Percentiles rank a stretch among this genome's conserved stretches.
Conservation (phyloP, 2,329 filamentous ascomycete genomes). For the Aureobasidium sp. region DNA sequence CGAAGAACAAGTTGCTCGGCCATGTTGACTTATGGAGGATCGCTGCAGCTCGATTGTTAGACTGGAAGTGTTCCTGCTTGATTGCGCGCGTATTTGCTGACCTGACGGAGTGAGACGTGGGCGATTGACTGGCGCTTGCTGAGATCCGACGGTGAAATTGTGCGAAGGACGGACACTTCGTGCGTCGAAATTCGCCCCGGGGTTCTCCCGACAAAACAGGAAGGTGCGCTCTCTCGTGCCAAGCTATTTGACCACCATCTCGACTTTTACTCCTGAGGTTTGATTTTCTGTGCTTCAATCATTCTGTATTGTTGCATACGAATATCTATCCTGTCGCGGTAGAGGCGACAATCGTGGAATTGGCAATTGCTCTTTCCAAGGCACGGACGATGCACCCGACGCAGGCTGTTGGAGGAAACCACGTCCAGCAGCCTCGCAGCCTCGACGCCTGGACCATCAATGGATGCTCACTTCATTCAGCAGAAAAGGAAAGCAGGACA, state of each 20-base stretch:
- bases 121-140: conserved; percentile 10
- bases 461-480: not conserved
- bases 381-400: not conserved
- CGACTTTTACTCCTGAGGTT: not conserved
- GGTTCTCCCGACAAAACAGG: not conserved
- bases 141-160: not conserved
- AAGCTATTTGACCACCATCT: not conserved
- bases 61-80: not conserved
- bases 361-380: not conserved
- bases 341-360: not conserved
- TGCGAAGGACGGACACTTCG: not conserved
- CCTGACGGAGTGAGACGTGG: conserved; percentile 12
- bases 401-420: not conserved
- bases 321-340: not conserved
- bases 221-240: not conserved
- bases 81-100: conserved; percentile 3
- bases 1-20: conserved; percentile 35
- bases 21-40: conserved; percentile 19
- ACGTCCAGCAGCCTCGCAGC: not conserved
- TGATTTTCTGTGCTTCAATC: not conserved
- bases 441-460: not conserved
- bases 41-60: conserved; percentile 5
- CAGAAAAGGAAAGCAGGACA: not conserved
- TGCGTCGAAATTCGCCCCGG: not conserved
- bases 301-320: not conserved